phyloP scores from a whole-genome alignment of 352 stramenopile species.

The Saprolegnia parasitica region DNA sequence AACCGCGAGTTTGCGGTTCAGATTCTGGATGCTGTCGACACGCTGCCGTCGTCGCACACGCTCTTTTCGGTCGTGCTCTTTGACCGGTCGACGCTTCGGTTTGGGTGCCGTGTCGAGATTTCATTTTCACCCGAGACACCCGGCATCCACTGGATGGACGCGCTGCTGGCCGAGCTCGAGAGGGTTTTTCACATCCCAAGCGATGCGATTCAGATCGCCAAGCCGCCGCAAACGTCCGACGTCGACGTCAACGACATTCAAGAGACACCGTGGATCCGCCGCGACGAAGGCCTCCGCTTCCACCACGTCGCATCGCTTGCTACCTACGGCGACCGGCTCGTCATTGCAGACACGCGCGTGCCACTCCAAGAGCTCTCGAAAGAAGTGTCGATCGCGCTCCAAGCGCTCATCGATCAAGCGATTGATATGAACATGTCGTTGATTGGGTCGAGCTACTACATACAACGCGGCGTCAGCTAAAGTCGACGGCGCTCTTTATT shows the following conservation, averaged over 20 bases:
- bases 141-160: slow-evolving; percentile 30
- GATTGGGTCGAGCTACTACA: background rate
- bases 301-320: background rate
- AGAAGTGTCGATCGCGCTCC: slow-evolving; percentile 37
- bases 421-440: background rate
- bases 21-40: slow-evolving; percentile 52
- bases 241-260: slow-evolving; percentile 69
- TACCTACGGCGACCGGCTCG: slow-evolving; percentile 39
- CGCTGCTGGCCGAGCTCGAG: slow-evolving; percentile 40
- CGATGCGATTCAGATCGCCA: slow-evolving; percentile 52
- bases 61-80: slow-evolving; percentile 67
- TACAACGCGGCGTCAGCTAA: slow-evolving; percentile 44
- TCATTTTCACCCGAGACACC: slow-evolving; percentile 38
- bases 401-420: slow-evolving; percentile 41
- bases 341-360: slow-evolving; percentile 53
- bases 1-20: slow-evolving; percentile 65
- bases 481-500: slow-evolving; percentile 72
- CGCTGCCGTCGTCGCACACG: slow-evolving; percentile 41
- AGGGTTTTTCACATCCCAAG: slow-evolving; percentile 43
- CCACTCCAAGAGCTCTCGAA: slow-evolving; percentile 38
- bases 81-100: slow-evolving; percentile 38
- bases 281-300: background rate
- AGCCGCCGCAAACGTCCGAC: slow-evolving; percentile 57
- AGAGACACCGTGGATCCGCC: slow-evolving; percentile 2
- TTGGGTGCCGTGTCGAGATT: slow-evolving; percentile 30